Evolutionary conservation across 805 yeast genomes (phyloP), one percentile per base, ranked within the genome.

Genomic region (Cyberlindnera americana): DNA sequence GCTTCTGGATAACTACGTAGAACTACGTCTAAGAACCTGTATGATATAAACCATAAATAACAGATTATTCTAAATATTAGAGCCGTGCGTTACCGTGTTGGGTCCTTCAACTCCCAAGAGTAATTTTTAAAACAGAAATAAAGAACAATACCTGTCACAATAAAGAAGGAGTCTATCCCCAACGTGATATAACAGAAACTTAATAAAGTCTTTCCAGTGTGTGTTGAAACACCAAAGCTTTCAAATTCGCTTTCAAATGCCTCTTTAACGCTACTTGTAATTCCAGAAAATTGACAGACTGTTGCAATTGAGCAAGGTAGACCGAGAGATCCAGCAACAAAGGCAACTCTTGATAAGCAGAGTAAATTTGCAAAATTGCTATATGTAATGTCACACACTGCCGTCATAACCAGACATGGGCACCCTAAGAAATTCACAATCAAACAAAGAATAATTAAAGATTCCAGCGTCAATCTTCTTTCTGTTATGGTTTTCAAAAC

Each of bases 391-490:
- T 22, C 24, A 8, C 10, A 22, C 10, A 11, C 24, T 22, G 24
- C 8, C 10, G 19, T 4, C 36, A 33, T 33, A 12, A 23, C 17
- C 3, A 33, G 9, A 19, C 24, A 24, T 4, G 36, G 36, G n/a
- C 24, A 11, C 10, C 19, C 36, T 4, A 25, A 9, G 29, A 33
- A 33, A 29, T 33, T 29, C 3, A 33, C 23, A n/a, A 29, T 29
- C 6, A 22, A 11, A 22, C 10, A 8, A 8, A 22, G 8, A 11
- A 22, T 22, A 22, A 22, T 22, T 11, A 22, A 22, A 22, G 8
- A 11, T 22, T 11, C 10, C 8, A 22, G 27, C 7, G 12, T 28
- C 10, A 10, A 15, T 33, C 29, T 33, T 16, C 4, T 33, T 6
- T 6, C 15, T 7, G 16, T 12, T 11, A 24, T 17, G 7, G 4